phyloP scores from a whole-genome alignment of 1,139 yeast genomes.

The Taphrina flavorubra region DNA sequence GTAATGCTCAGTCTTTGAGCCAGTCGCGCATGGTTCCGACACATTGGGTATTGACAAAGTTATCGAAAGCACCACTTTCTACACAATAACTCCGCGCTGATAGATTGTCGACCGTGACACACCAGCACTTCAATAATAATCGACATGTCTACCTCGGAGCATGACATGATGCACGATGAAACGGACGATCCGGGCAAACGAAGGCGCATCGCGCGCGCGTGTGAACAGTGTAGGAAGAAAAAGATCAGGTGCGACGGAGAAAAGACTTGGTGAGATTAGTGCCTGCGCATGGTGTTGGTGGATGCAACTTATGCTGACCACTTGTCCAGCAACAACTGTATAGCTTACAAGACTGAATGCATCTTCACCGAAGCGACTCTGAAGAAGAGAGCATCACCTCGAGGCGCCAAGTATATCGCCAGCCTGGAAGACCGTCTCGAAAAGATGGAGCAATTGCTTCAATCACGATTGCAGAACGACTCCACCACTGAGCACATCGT shows the following conservation, averaged over 20 bases:
- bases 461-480: neutral
- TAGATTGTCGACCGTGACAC: neutral
- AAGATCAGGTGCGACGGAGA: slow-evolving; percentile 77
- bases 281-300: slow-evolving; percentile 65
- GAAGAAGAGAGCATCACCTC: slow-evolving; percentile 48
- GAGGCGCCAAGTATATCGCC: slow-evolving; percentile 48
- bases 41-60: too few relatives aligned
- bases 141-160: slow-evolving; percentile 11
- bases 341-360: slow-evolving; percentile 46
- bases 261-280: slow-evolving; percentile 6
- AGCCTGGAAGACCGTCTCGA: slow-evolving; percentile 51
- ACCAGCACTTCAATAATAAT: neutral
- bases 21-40: too few relatives aligned
- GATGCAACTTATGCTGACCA: slow-evolving; percentile 48
- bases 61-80: too few relatives aligned
- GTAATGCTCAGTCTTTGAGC: too few relatives aligned
- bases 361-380: slow-evolving; percentile 49
- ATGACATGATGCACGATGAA: neutral
- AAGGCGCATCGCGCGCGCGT: slow-evolving; percentile 55
- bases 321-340: slow-evolving; percentile 25
- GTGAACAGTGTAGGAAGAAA: slow-evolving; percentile 70
- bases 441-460: slow-evolving; percentile 50
- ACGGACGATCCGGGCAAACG: slow-evolving; percentile 46
- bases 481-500: slow-evolving; percentile 45
- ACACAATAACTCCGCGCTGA: too few relatives aligned